Evolutionary conservation across 345 rosid species (phyloP).

Genomic region (Turritis glabra): DNA sequence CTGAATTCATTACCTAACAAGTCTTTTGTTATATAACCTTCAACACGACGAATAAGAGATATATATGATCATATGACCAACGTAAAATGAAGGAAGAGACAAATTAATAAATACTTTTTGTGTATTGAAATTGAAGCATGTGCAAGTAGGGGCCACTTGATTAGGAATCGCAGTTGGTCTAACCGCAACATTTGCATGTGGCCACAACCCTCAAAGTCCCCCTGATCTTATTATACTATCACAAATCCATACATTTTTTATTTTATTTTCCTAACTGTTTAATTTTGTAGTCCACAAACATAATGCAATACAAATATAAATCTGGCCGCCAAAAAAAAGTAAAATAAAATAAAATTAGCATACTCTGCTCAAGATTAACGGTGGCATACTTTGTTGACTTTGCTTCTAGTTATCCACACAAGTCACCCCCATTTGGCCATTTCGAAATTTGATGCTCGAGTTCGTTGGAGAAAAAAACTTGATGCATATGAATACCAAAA

Average conservation of each 20-base stretch:
- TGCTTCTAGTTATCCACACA: slow-evolving; percentile 7
- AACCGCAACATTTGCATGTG: slow-evolving; percentile 73
- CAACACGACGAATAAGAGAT: not conserved
- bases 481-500: not conserved
- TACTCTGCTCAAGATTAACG: slow-evolving; percentile 22
- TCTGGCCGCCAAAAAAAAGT: slow-evolving; percentile 5
- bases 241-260: slow-evolving; percentile 12
- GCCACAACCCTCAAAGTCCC: slow-evolving; percentile 33
- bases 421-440: slow-evolving; percentile 20
- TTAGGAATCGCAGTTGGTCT: slow-evolving; percentile 44
- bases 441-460: not conserved
- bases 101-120: slow-evolving; percentile 33
- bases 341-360: too few relatives aligned
- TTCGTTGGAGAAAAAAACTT: not conserved
- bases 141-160: slow-evolving; percentile 43
- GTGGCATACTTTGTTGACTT: slow-evolving; percentile 39
- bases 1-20: not conserved
- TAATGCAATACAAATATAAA: not conserved
- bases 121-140: slow-evolving; percentile 49
- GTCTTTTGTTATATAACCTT: not conserved
- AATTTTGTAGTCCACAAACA: slow-evolving; percentile 30
- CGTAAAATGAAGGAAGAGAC: slow-evolving; percentile 26
- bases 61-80: slow-evolving; percentile 5
- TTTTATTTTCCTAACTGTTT: not conserved
- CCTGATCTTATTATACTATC: slow-evolving; percentile 30